Evolutionary conservation across 176 grass and related monocot genomes (phyloP), one percentile per base, ranked within the genome.

Genomic region (Saccharum spontaneum): DNA sequence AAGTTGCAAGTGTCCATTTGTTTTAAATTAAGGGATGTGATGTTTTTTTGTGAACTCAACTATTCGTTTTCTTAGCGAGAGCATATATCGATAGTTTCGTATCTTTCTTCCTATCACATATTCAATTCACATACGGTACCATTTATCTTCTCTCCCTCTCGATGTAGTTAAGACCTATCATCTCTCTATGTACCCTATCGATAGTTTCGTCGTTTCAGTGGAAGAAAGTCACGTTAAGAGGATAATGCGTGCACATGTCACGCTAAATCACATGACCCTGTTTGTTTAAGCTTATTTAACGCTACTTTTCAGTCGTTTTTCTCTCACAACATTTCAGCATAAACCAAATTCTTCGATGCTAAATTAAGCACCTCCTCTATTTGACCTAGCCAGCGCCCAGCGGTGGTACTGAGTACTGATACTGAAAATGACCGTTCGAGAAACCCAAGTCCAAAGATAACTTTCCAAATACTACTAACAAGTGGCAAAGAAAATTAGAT

Each of bases 341-440:
- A 28, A 28, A 1, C 28, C 28, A 28, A 28, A 28, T 28, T 28
- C 28, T 28, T 28, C 28, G 43, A 13, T 84, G n/a, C 67, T 71
- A 31, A 8, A 55, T 23, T 52, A 52, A 67, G 45, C 15, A 60
- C 18, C 20, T 67, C 28, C 4, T 64, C 45, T 24, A 67, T 73
- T 73, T 88, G 74, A 84, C 87, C 67, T 33, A 34, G 55, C 54
- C 40, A 34, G 55, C 18, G 49, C 43, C 54, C 40, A 34, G 55
- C 18, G 49, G 38, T 69, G 37, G 54, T 10, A 30, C 18, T 44
- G 45, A 60, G 67, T 44, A 24, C 41, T 52, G 75, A 79, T 46
- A 54, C 38, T 62, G 82, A 89, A 85, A 85, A 85, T 22, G 77
- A 85, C 82, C 38, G 39, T 74, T 8, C 18, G 18, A 37, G 73